Evolutionary conservation across 495 filamentous ascomycete species (phyloP).

Genomic region (Pyrenula aspistea): DNA sequence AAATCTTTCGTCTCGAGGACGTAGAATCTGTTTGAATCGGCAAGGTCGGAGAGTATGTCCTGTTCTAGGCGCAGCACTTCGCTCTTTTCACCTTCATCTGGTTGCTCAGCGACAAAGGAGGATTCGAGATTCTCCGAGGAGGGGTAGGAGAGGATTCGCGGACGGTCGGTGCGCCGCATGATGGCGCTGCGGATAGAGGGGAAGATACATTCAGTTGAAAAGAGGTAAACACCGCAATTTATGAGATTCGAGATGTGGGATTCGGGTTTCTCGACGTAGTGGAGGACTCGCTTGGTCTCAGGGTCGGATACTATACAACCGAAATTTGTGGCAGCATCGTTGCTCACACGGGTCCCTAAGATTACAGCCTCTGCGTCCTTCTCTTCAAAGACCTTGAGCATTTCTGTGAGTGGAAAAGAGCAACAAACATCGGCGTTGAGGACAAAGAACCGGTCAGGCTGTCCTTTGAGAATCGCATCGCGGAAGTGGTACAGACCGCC

Average conservation of each 20-base stretch:
- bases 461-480: constrained; percentile 94
- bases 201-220: constrained; percentile 91
- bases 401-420: constrained; percentile 92
- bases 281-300: constrained; percentile 88
- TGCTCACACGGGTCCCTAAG: constrained; percentile 81
- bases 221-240: constrained; percentile 99
- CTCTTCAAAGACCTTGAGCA: constrained; percentile 86
- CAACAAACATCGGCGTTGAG: constrained; percentile 99
- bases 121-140: constrained; percentile 87
- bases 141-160: constrained; percentile 83
- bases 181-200: constrained; percentile 90
- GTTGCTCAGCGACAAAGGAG: constrained; percentile 60
- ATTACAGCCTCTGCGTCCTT: constrained; percentile 97
- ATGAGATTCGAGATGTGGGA: constrained; percentile 97
- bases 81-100: constrained; percentile 57
- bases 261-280: constrained; percentile 99
- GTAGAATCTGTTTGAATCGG: constrained; percentile 96
- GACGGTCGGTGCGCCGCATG: constrained; percentile 86
- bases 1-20: constrained; percentile 98
- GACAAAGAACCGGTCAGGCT: constrained; percentile 90
- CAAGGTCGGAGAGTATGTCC: constrained; percentile 91
- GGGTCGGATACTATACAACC: constrained; percentile 95
- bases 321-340: constrained; percentile 90
- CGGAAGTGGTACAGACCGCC: constrained; percentile 99
- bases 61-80: constrained; percentile 94